phyloP scores from a whole-genome alignment of 2,329 filamentous ascomycete species.

The Scedosporium minutisporum region DNA sequence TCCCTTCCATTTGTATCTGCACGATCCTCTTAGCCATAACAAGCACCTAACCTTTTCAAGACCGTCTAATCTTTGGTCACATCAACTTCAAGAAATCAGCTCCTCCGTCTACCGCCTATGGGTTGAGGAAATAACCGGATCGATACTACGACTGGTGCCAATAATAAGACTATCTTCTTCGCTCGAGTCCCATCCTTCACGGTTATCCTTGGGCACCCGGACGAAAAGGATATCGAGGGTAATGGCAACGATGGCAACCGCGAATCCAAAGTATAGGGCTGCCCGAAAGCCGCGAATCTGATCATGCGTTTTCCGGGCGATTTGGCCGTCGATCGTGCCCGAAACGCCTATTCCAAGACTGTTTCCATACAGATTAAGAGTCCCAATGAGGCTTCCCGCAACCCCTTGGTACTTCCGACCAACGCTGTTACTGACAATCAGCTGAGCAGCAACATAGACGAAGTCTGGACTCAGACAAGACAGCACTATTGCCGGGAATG shows the following conservation, averaged over 20 bases:
- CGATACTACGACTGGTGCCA: not conserved
- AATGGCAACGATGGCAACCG: conserved; percentile 25
- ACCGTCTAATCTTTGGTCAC: too few relatives aligned
- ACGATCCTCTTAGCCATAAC: too few relatives aligned
- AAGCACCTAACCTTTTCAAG: too few relatives aligned
- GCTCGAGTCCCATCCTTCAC: conserved; percentile 4
- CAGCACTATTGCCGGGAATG: conserved; percentile 48
- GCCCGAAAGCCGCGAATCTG: conserved; percentile 24
- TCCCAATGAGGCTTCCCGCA: conserved; percentile 47
- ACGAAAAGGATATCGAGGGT: conserved; percentile 14
- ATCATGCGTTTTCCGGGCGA: conserved; percentile 18
- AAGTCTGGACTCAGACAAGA: conserved; percentile 59
- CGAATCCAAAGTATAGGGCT: conserved; percentile 31
- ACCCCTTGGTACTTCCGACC: conserved; percentile 36
- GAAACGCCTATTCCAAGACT: conserved; percentile 57
- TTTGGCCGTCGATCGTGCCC: conserved; percentile 45
- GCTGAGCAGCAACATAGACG: conserved; percentile 52
- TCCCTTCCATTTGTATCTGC: not conserved
- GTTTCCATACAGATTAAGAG: conserved; percentile 60
- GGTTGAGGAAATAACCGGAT: not conserved
- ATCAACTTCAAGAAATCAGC: not conserved
- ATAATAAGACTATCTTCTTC: conserved; percentile 3
- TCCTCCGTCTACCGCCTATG: not conserved
- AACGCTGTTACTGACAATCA: conserved; percentile 48
- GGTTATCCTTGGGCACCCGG: conserved; percentile 5